A percentile compares a stretch with the other conserved stretches of the same genome.
These are phyloP conservation scores for Geosmithia morbida DNA, from an alignment of 2,329 filamentous ascomycete genomes.

Conservation along the genomic window DNA sequence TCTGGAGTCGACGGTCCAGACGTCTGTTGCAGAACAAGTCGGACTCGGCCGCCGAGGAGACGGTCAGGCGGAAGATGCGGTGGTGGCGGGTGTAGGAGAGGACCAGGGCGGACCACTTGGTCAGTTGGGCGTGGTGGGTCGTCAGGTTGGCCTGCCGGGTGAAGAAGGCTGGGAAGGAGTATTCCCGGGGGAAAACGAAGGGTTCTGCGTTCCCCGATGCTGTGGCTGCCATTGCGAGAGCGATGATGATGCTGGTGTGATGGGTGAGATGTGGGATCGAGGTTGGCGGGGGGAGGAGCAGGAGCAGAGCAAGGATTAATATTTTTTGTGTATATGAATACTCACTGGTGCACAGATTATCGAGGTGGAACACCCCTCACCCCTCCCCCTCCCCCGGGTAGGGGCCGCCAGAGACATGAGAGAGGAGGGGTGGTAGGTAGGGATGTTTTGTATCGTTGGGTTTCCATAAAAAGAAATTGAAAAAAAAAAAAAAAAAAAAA, in stretches of 20 bases:
- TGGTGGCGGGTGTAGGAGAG: slow-evolving; percentile 71
- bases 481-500: too few relatives aligned
- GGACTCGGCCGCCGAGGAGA: slow-evolving; percentile 39
- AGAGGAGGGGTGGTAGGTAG: too few relatives aligned
- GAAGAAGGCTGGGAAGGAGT: slow-evolving; percentile 77
- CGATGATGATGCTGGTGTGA: not conserved
- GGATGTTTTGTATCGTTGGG: too few relatives aligned
- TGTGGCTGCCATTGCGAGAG: not conserved
- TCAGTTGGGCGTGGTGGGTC: slow-evolving; percentile 61
- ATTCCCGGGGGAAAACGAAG: slow-evolving; percentile 48
- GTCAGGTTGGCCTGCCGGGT: slow-evolving; percentile 62
- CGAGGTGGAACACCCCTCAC: too few relatives aligned
- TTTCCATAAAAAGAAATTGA: too few relatives aligned
- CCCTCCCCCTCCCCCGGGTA: too few relatives aligned
- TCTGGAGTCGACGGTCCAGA: slow-evolving; percentile 34
- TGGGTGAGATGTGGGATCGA: too few relatives aligned
- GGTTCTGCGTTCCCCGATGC: slow-evolving; percentile 3
- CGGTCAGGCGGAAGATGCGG: slow-evolving; percentile 59
- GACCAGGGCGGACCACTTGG: slow-evolving; percentile 77
- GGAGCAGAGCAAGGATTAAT: too few relatives aligned
- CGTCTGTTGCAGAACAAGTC: slow-evolving; percentile 42
- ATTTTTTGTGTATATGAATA: too few relatives aligned
- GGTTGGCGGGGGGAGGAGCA: too few relatives aligned
- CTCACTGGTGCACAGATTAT: too few relatives aligned
- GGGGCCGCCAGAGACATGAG: too few relatives aligned